Percentiles rank a stretch among this genome's conserved stretches.
phyloP scores from a whole-genome alignment of 2,329 filamentous ascomycete genomes.

The Polychaeton citri region DNA sequence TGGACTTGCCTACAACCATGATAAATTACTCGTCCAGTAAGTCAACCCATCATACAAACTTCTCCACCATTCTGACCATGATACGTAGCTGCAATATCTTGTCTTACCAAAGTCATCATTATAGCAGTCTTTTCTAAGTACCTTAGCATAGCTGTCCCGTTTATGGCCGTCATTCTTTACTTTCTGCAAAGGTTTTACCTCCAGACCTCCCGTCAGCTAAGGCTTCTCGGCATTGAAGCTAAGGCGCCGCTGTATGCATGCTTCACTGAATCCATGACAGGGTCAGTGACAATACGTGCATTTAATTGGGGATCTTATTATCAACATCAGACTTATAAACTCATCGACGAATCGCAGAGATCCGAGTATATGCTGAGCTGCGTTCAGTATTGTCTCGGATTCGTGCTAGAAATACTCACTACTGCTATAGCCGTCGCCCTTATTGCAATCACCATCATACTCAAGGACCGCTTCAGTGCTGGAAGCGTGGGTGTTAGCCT shows the following conservation, averaged over 20 bases:
- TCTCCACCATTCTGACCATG: not conserved
- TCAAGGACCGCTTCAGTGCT: not conserved
- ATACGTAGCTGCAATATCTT: not conserved
- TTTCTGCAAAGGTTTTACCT: slow-evolving; percentile 34
- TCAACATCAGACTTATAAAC: slow-evolving; percentile 19
- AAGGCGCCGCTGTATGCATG: slow-evolving; percentile 38
- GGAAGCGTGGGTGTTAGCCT: slow-evolving; percentile 1
- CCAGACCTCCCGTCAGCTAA: slow-evolving; percentile 34
- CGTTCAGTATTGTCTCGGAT: slow-evolving; percentile 1
- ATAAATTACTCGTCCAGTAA: slow-evolving; percentile 1
- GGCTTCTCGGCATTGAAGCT: slow-evolving; percentile 40
- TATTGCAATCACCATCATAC: not conserved
- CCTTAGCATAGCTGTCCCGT: slow-evolving; percentile 26
- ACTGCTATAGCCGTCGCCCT: not conserved
- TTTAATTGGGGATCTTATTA: slow-evolving; percentile 34
- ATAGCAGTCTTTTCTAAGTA: slow-evolving; percentile 18
- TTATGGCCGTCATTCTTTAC: slow-evolving; percentile 19
- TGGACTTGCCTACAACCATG: slow-evolving; percentile 19
- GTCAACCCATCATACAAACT: not conserved
- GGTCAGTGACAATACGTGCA: slow-evolving; percentile 37
- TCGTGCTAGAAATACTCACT: slow-evolving; percentile 1
- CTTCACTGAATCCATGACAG: slow-evolving; percentile 37
- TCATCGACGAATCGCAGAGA: slow-evolving; percentile 1
- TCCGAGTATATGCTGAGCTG: slow-evolving; percentile 1
- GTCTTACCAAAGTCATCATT: not conserved